Evolutionary conservation across 2,329 filamentous ascomycete species (phyloP), one percentile per base, ranked within the genome.

Genomic region (Seiridium unicorne): DNA sequence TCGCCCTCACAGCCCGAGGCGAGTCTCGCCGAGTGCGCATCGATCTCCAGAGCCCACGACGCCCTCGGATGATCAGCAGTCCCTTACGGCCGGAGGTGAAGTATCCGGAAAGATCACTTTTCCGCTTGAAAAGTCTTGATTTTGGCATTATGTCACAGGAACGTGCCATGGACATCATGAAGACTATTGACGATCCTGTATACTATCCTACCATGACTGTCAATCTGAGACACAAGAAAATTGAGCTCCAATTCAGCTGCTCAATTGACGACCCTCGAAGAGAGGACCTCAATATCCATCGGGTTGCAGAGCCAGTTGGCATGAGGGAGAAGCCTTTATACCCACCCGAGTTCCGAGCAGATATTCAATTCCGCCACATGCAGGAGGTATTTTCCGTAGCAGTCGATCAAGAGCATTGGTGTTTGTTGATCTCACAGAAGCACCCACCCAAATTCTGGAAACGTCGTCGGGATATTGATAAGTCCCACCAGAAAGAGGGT

Each of bases 141-240:
- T 89, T 93, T 65, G 90, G 91, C 0, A 77, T 86, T 46, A 79
- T 86, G 74, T 66, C 81, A 1, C 73, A 79, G 1, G 79, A 83
- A 4, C 76, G 74, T 3, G 76, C 77, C 0, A 86, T 93, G 80
- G 83, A 88, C 69, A 72, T 79, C 7, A 84, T 91, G 80, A 82
- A 81, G 57, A 81, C 77, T 3, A 65, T 77, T 5, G 53, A 65
- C 2, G 61, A 62, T 48, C 55, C 64, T 13, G 60, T 70, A 1
- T 67, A 78, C 26, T 46, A n/a, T 31, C 47, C 49, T 42, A 66
- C 65, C 3, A 68, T 84, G 13, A 68, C 72, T 9, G 66, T 81
- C 1, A 74, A 82, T 58, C 67, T 83, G 1, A 61, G 62, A 13
- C 66, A 62, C 9, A 78, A 75, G 59, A 72, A 70, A 54, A 62